Evolutionary conservation across 177 flowering plant genomes (phyloP).

Genomic region (Telopea speciosissima): DNA sequence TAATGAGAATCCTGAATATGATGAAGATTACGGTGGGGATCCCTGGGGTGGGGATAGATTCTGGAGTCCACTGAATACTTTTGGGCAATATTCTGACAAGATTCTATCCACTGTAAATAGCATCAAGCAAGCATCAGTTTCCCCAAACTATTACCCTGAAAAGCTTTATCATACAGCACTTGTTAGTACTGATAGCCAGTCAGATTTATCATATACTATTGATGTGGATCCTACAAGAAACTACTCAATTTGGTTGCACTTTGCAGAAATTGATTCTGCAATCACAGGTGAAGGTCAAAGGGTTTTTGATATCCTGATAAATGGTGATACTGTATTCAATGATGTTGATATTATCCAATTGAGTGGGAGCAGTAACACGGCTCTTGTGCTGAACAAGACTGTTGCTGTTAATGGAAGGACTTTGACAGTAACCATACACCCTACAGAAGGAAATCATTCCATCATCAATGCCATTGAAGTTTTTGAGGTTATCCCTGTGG

Average conservation of each 20-base stretch:
- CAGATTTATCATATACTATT: slow-evolving; percentile 55
- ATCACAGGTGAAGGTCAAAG: slow-evolving; percentile 61
- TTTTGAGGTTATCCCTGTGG: slow-evolving; percentile 66
- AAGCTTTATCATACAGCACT: slow-evolving; percentile 70
- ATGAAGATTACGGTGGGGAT: slow-evolving; percentile 63
- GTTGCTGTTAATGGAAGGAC: slow-evolving; percentile 72
- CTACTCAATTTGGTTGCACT: slow-evolving; percentile 93
- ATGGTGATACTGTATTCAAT: slow-evolving; percentile 65
- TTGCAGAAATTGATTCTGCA: slow-evolving; percentile 78
- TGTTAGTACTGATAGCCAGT: slow-evolving; percentile 53
- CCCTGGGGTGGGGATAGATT: slow-evolving; percentile 96
- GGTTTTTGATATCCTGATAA: slow-evolving; percentile 77
- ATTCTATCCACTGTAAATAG: slow-evolving; percentile 31
- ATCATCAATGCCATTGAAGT: slow-evolving; percentile 85
- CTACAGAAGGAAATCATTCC: slow-evolving; percentile 51
- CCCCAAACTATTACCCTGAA: slow-evolving; percentile 88
- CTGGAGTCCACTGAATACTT: slow-evolving; percentile 53
- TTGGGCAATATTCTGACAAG: slow-evolving; percentile 47
- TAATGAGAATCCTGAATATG: slow-evolving; percentile 46
- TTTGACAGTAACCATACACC: slow-evolving; percentile 59
- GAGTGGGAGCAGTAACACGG: slow-evolving; percentile 60
- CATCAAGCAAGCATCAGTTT: slow-evolving; percentile 45
- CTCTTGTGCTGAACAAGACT: slow-evolving; percentile 82
- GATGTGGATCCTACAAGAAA: slow-evolving; percentile 89
- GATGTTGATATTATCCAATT: slow-evolving; percentile 57